These are phyloP conservation scores for Cylindrotheca fusiformis DNA, from an alignment of 108 stramenopile genomes.

Conservation along the genomic window DNA sequence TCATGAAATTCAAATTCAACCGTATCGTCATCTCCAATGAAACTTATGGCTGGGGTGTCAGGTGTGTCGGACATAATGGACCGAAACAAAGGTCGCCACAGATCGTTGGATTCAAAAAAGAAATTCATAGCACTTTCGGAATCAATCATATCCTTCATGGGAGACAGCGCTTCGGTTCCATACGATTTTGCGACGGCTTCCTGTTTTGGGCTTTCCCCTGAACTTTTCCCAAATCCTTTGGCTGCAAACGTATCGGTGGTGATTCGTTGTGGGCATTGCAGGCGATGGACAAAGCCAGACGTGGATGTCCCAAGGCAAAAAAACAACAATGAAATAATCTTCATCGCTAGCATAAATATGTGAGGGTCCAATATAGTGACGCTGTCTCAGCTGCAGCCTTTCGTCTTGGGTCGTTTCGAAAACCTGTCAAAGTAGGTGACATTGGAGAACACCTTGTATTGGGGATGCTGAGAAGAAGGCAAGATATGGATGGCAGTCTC, in stretches of 20 bases:
- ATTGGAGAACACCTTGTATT: too few species aligned
- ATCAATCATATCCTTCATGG: slow-evolving; percentile 33
- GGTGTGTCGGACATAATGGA: neutral
- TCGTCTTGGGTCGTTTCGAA: too few species aligned
- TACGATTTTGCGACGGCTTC: slow-evolving; percentile 21
- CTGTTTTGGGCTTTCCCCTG: neutral
- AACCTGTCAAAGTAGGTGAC: too few species aligned
- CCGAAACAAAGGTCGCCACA: slow-evolving; percentile 59
- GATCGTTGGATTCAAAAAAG: slow-evolving; percentile 43
- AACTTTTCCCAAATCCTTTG: neutral
- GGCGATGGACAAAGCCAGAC: too few species aligned
- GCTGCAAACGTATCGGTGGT: neutral
- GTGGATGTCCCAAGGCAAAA: too few species aligned
- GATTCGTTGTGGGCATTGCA: too few species aligned
- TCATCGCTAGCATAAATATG: too few species aligned
- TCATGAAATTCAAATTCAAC: slow-evolving; percentile 17
- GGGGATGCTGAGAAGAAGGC: too few species aligned
- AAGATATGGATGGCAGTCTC: too few species aligned
- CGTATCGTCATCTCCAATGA: neutral
- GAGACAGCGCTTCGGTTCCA: slow-evolving; percentile 15
- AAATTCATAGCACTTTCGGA: slow-evolving; percentile 41
- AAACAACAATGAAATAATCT: too few species aligned
- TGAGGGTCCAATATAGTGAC: too few species aligned
- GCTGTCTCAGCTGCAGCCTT: too few species aligned
- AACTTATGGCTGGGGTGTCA: slow-evolving; percentile 3